Base-by-base conservation (phyloP, 345 rosid species). In the Arabidopsis thaliana region DNA sequence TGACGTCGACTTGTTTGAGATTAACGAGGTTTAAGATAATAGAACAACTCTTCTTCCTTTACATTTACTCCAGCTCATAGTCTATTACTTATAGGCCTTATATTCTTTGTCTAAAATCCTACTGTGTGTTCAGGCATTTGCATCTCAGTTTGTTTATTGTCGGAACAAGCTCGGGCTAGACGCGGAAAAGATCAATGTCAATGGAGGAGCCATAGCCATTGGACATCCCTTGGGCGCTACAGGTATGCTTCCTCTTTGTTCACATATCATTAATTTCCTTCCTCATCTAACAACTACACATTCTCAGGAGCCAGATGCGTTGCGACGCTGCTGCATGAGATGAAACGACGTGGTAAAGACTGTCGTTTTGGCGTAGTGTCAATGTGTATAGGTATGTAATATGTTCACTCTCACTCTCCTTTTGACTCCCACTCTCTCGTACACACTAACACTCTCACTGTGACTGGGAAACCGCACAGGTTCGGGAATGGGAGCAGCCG, bases 401-500 rank as follows among this genome's bases (percentile, higher is more conserved):
- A 49, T 20, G 63, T 48, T 66, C 57, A 44, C 48, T 55, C 55
- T 40, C 44, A 38, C 6, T 40, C 48, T 13, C 32, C 32, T 28
- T 70, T 11, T 16, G 34, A 41, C 11, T 38, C 59, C 69, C 24
- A 42, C 12, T 22, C 45, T 38, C 37, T 36, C 51, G n/a, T 24
- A 38, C 12, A 20, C 20, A 16, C 20, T 16, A 16, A 16, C 68
- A 40, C 25, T 56, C 60, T 67, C 63, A 36, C 75, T n/a, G 40
- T 23, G 60, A 42, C 4, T 62, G 63, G 42, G 40, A 44, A 65
- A 78, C 52, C 8, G 0, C 59, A 79, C 91, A 91, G 98, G 98
- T 75, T 85, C 95, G 0, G 98, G 98, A 24, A 91, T 94, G 98
- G 98, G 98, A 24, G 98, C 97, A 36, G 98, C 97, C 0, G 97